These are phyloP conservation scores for Chiua virens DNA, from an alignment of 768 basidiomycete genomes.

Conservation along the genomic window DNA sequence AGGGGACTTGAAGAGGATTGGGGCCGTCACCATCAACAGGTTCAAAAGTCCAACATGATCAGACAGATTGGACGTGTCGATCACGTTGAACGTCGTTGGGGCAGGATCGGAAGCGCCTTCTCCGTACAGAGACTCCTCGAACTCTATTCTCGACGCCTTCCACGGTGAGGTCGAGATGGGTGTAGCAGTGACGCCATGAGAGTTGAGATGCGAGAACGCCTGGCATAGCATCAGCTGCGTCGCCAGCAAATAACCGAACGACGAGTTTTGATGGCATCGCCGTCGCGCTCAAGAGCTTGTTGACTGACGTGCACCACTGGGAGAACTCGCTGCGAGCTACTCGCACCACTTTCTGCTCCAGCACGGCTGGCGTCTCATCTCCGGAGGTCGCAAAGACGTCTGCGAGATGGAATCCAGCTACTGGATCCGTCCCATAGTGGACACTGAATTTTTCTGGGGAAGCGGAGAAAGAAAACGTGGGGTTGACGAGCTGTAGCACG, in stretches of 20 bases:
- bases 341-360: constrained; percentile 20
- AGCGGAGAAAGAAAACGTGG: constrained; percentile 30
- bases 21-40: constrained; percentile 20
- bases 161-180: constrained; percentile 23
- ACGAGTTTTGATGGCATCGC: constrained; percentile 9
- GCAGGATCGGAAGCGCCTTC: constrained; percentile 20
- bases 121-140: constrained; percentile 19
- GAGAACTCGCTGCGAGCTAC: constrained; percentile 23
- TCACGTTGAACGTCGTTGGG: constrained; percentile 32
- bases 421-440: constrained; percentile 31
- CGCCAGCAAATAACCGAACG: constrained; percentile 32
- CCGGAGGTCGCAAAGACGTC: constrained; percentile 18
- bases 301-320: constrained; percentile 27
- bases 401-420: constrained; percentile 34
- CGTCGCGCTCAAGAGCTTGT: constrained; percentile 5
- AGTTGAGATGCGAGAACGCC: constrained; percentile 23
- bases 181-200: constrained; percentile 13
- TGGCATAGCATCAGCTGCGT: constrained; percentile 29
- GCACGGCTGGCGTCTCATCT: constrained; percentile 1
- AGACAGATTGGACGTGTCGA: constrained; percentile 33
- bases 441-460: constrained; percentile 23
- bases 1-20: constrained; percentile 23
- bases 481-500: constrained; percentile 24
- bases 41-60: constrained; percentile 33
- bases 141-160: constrained; percentile 21